These are phyloP conservation scores for Coemansia guatemalensis DNA, from an alignment of 192 early-diverging fungal species.

Conservation along the genomic window DNA sequence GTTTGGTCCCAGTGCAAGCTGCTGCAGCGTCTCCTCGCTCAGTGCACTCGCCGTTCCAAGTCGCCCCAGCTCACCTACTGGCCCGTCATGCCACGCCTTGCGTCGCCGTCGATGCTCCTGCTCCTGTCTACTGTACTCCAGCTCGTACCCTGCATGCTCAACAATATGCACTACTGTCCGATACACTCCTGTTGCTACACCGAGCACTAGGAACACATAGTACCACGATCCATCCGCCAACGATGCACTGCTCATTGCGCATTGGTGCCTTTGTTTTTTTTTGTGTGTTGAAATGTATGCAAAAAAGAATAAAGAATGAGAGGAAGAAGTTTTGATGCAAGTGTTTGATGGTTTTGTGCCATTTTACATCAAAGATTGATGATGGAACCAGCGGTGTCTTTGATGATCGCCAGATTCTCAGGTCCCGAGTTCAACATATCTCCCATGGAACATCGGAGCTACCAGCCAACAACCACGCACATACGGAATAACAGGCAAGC, in stretches of 20 bases:
- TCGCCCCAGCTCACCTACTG: background rate
- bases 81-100: constrained; percentile 19
- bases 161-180: constrained; percentile 14
- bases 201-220: background rate
- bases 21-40: constrained; percentile 12
- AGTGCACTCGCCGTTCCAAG: constrained; percentile 1
- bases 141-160: constrained; percentile 35
- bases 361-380: background rate
- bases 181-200: background rate
- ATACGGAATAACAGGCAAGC: background rate
- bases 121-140: constrained; percentile 1
- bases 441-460: no score
- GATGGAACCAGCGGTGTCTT: no score
- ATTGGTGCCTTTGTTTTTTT: background rate
- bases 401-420: no score
- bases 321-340: background rate
- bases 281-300: background rate
- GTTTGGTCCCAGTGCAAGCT: constrained; percentile 20
- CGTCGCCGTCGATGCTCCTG: constrained; percentile 11
- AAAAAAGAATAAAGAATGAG: background rate
- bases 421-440: no score
- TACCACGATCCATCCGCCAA: background rate
- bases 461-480: background rate
- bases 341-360: background rate
- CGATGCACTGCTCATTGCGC: background rate